Evolutionary conservation across 345 rosid species (phyloP).

Genomic region (Atalantia buxifolia): DNA sequence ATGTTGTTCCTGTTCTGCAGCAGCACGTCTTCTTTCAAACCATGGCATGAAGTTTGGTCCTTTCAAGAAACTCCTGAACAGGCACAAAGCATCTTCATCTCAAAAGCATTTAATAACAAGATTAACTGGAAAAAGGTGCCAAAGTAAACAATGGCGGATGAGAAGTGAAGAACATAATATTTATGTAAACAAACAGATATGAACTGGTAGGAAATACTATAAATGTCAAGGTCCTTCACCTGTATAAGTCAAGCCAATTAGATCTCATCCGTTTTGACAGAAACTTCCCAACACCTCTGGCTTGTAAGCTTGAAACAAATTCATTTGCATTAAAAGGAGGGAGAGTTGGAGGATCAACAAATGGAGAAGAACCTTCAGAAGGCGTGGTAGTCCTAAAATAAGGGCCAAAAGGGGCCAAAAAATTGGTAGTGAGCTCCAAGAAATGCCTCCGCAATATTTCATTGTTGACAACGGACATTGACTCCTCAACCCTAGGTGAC

Average conservation of each 20-base stretch:
- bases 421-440: slow-evolving; percentile 94
- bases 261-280: slow-evolving; percentile 89
- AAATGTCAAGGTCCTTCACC: slow-evolving; percentile 37
- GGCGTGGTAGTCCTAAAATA: slow-evolving; percentile 74
- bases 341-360: slow-evolving; percentile 81
- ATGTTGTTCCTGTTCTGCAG: slow-evolving; percentile 83
- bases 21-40: slow-evolving; percentile 80
- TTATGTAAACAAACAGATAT: not conserved
- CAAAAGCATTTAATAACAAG: slow-evolving; percentile 14
- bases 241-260: slow-evolving; percentile 94
- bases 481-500: slow-evolving; percentile 95
- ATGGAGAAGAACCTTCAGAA: slow-evolving; percentile 88
- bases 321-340: slow-evolving; percentile 62
- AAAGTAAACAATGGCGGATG: not conserved
- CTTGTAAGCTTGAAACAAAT: slow-evolving; percentile 70
- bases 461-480: slow-evolving; percentile 97
- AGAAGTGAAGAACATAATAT: slow-evolving; percentile 1
- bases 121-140: not conserved
- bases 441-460: slow-evolving; percentile 94
- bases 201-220: not conserved
- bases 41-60: slow-evolving; percentile 96
- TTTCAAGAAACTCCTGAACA: slow-evolving; percentile 73
- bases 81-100: slow-evolving; percentile 17
- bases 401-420: slow-evolving; percentile 97
- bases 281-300: slow-evolving; percentile 94